These are phyloP conservation scores for Astrothelium macrocarpum DNA, from an alignment of 495 filamentous ascomycete genomes.

Conservation along the genomic window DNA sequence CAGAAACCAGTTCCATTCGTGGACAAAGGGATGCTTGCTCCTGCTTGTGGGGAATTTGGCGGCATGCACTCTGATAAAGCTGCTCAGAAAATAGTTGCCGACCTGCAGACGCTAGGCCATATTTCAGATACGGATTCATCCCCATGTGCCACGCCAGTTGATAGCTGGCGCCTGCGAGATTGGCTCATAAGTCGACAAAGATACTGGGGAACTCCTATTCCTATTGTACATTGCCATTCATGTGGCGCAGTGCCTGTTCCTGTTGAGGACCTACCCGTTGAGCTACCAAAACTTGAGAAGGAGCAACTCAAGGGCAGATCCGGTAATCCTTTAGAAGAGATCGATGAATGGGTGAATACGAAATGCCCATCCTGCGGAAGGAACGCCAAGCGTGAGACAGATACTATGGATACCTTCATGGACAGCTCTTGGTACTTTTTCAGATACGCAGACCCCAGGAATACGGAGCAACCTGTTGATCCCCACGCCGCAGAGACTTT, in stretches of 20 bases:
- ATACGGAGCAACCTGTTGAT: conserved; percentile 51
- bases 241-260: conserved; percentile 78
- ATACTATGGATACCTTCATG: conserved; percentile 94
- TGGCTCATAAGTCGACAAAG: conserved; percentile 84
- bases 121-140: conserved; percentile 24
- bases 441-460: conserved; percentile 63
- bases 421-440: conserved; percentile 91
- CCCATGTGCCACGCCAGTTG: conserved; percentile 45
- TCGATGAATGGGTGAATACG: conserved; percentile 64
- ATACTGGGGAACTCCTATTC: conserved; percentile 87
- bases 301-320: conserved; percentile 59
- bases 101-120: conserved; percentile 32
- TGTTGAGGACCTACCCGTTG: conserved; percentile 62
- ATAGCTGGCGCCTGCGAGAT: conserved; percentile 70
- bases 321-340: conserved; percentile 67
- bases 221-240: conserved; percentile 68
- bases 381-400: conserved; percentile 70
- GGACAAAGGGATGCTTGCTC: conserved; percentile 37
- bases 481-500: conserved; percentile 41
- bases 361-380: conserved; percentile 63
- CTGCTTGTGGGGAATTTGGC: conserved; percentile 38
- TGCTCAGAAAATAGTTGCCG: conserved; percentile 47
- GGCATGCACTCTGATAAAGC: conserved; percentile 54
- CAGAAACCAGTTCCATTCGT: conserved; percentile 8
- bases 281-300: conserved; percentile 58